phyloP scores from a whole-genome alignment of 768 basidiomycete genomes.

The Mrakia frigida region DNA sequence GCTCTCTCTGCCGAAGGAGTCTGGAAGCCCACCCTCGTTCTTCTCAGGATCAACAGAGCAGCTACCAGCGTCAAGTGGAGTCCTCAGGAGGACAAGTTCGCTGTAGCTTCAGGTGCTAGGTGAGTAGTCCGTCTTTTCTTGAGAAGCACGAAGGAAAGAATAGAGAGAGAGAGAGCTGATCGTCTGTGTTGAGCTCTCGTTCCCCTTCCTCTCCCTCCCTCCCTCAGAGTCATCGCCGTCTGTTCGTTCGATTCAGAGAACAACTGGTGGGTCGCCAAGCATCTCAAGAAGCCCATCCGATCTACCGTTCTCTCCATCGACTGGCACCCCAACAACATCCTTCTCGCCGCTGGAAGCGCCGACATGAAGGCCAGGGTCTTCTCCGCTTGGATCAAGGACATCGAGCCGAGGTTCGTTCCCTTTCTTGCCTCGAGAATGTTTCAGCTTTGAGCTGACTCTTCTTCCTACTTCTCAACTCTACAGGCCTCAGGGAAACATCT shows the following conservation, averaged over 20 bases:
- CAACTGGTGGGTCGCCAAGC: slow-evolving; percentile 98
- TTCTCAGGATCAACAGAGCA: slow-evolving; percentile 89
- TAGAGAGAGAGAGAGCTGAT: not conserved
- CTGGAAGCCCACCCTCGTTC: slow-evolving; percentile 96
- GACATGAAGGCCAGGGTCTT: slow-evolving; percentile 98
- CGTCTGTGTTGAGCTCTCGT: not conserved
- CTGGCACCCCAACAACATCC: slow-evolving; percentile 98
- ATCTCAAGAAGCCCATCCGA: slow-evolving; percentile 93
- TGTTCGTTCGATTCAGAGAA: slow-evolving; percentile 97
- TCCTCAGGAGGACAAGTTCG: slow-evolving; percentile 96
- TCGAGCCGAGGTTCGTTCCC: slow-evolving; percentile 69
- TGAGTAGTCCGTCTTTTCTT: slow-evolving; percentile 39
- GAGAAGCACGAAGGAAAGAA: not conserved
- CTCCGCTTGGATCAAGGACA: slow-evolving; percentile 97
- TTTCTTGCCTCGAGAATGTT: not conserved
- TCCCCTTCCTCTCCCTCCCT: slow-evolving; percentile 20
- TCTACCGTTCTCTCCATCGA: slow-evolving; percentile 90
- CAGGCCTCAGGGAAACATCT: slow-evolving; percentile 81
- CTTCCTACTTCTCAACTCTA: not conserved
- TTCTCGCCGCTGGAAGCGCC: slow-evolving; percentile 92
- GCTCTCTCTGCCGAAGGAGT: slow-evolving; percentile 68
- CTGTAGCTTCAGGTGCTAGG: slow-evolving; percentile 94
- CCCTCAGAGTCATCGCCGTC: slow-evolving; percentile 75
- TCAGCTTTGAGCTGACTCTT: not conserved
- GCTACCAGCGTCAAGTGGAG: slow-evolving; percentile 95